phyloP scores from a whole-genome alignment of 2,329 filamentous ascomycete species.

The Aspergillus sp. region DNA sequence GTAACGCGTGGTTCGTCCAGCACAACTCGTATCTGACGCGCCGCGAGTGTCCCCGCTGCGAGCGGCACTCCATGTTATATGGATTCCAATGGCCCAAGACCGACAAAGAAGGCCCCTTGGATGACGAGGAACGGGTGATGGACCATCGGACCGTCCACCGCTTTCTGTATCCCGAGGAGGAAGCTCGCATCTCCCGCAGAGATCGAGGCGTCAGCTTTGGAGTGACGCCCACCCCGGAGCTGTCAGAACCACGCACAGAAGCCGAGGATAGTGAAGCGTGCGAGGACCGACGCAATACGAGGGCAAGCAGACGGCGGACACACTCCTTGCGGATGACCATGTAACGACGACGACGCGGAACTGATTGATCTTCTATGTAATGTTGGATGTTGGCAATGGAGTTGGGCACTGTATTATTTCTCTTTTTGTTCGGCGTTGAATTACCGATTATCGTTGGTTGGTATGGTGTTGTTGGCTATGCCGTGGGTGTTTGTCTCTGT shows the following conservation, averaged over 20 bases:
- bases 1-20: slow-evolving; percentile 80
- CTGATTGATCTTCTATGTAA: background rate
- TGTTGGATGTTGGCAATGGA: slow-evolving; percentile 2
- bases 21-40: slow-evolving; percentile 83
- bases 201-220: slow-evolving; percentile 37
- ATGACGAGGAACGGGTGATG: slow-evolving; percentile 67
- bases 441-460: no score
- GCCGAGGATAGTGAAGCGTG: slow-evolving; percentile 36
- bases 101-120: slow-evolving; percentile 70
- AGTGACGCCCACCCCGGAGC: slow-evolving; percentile 37
- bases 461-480: background rate
- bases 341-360: slow-evolving; percentile 20
- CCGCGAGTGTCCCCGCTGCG: slow-evolving; percentile 84
- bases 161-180: slow-evolving; percentile 71
- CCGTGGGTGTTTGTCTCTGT: no score
- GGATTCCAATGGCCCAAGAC: slow-evolving; percentile 97
- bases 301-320: slow-evolving; percentile 33
- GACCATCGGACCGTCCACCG: slow-evolving; percentile 88
- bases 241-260: slow-evolving; percentile 38
- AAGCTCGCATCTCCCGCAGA: slow-evolving; percentile 46
- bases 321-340: slow-evolving; percentile 36
- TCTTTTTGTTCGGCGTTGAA: background rate
- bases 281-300: slow-evolving; percentile 35
- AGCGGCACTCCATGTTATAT: slow-evolving; percentile 93
- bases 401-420: background rate